Base-by-base conservation (phyloP, 371 early-diverging fungal species). In the Lichtheimia ornata region DNA sequence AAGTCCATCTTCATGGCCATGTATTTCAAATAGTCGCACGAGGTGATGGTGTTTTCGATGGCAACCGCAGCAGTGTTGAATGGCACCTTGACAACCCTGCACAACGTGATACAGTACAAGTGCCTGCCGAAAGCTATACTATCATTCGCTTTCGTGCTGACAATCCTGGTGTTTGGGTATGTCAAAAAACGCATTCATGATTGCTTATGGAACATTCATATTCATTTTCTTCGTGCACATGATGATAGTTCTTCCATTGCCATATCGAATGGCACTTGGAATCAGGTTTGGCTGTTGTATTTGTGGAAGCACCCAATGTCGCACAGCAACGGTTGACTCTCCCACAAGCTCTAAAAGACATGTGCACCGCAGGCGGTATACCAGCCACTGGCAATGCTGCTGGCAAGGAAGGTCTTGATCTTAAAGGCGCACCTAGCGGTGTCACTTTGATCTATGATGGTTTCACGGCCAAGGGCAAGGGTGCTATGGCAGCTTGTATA, bases 261-360 rank as follows among this genome's bases (percentile, higher is more conserved):
- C 93, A 91, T 72, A 86, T 91, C 58, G 82, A 86, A 69, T 87
- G 88, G 87, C 91, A 91, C 74, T 58, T 84, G 56, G 78, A 78
- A 42, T 62, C 83, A 53, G 88, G 89, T 25, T 62, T 88, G 27
- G 74, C 73, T 20, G 74, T 75, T 41, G 59, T 81, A n/a, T 66
- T 93, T 59, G 76, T 91, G 45, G 90, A 86, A 65, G 90, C 89
- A 3, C 91, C 91, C 13, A 75, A 79, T 17, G 65, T 68, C 35
- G 73, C 84, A 41, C 80, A 68, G 53, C 41, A 76, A 20, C 66
- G 64, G 7, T 45, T 79, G 59, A 58, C 53, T 3, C 69, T 87
- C 30, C 83, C 84, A 4, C 77, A 79, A 50, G 35, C 56, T 12
- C 40, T 74, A 27, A 43, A 53, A 15, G 81, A 86, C 56, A 72